Percentiles rank a stretch among this genome's conserved stretches.
Evolutionary conservation across 805 yeast genomes (phyloP).

Genomic region (Kodamaea nitidulidarum): DNA sequence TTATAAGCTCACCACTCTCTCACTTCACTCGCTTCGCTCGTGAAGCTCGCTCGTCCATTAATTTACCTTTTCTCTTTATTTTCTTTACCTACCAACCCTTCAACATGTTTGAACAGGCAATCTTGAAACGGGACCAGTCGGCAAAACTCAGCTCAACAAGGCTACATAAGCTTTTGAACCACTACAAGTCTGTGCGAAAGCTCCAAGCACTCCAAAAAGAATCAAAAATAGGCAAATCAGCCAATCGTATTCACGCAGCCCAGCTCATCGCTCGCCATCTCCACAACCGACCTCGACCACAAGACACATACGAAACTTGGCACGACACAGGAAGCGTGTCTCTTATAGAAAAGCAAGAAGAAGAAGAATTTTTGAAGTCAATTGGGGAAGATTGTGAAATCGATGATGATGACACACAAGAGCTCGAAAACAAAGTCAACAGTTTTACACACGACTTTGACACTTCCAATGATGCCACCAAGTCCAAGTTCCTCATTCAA

Average conservation of each 20-base stretch:
- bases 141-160: not conserved
- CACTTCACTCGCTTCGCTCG: too few species aligned
- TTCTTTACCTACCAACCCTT: too few species aligned
- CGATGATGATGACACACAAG: not conserved
- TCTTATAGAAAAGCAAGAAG: constrained; percentile 6
- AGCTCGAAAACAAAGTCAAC: not conserved
- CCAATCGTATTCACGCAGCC: constrained; percentile 13
- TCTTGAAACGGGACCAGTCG: constrained; percentile 2
- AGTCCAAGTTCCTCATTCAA: constrained; percentile 18
- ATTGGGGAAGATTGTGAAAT: constrained; percentile 1
- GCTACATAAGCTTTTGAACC: constrained; percentile 10
- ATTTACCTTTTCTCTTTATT: too few species aligned
- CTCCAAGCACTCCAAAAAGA: constrained; percentile 12
- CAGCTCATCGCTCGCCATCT: constrained; percentile 23
- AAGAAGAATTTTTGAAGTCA: constrained; percentile 4
- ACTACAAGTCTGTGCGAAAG: constrained; percentile 18
- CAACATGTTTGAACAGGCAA: constrained; percentile 5
- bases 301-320: constrained; percentile 35
- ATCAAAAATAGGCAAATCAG: constrained; percentile 9
- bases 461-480: constrained; percentile 16
- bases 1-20: too few species aligned
- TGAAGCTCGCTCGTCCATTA: too few species aligned
- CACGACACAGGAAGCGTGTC: constrained; percentile 12
- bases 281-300: constrained; percentile 21
- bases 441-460: constrained; percentile 17